Conservation (phyloP, 2,329 filamentous ascomycete species). For the Keithomyces neogunnii region DNA sequence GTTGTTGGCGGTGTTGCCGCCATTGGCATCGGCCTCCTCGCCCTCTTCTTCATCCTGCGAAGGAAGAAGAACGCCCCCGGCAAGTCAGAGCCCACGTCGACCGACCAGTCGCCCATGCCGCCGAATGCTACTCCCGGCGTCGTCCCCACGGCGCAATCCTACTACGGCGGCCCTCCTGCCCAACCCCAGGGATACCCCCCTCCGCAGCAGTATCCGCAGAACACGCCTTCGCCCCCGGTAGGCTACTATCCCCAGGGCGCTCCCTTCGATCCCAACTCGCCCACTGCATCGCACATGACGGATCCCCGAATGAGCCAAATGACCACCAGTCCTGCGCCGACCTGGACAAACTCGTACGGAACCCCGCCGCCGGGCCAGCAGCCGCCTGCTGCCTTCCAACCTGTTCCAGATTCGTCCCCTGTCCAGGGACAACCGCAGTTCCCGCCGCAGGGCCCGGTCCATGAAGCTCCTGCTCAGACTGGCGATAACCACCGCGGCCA, state of each 20-base stretch:
- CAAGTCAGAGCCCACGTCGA: constrained; percentile 3
- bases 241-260: constrained; percentile 12
- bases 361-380: constrained; percentile 12
- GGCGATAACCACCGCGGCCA: constrained; percentile 29
- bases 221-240: constrained; percentile 4
- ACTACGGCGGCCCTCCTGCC: constrained; percentile 11
- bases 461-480: constrained; percentile 29
- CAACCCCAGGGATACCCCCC: constrained; percentile 12
- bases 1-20: constrained; percentile 28
- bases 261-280: constrained; percentile 8
- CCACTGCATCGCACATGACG: constrained; percentile 8
- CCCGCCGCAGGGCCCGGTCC: neutral
- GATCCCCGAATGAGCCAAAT: constrained; percentile 13
- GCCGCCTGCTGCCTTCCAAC: constrained; percentile 15
- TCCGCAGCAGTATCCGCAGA: constrained; percentile 13
- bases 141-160: constrained; percentile 7
- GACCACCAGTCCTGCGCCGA: constrained; percentile 13
- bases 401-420: neutral
- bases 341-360: constrained; percentile 10
- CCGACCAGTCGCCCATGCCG: constrained; percentile 2
- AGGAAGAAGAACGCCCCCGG: constrained; percentile 16
- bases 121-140: constrained; percentile 2
- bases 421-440: neutral
- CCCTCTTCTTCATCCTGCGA: constrained; percentile 23
- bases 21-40: constrained; percentile 20